Evolutionary conservation across 1,284 basidiomycete species (phyloP).

Genomic region (Boletus holoroseus): DNA sequence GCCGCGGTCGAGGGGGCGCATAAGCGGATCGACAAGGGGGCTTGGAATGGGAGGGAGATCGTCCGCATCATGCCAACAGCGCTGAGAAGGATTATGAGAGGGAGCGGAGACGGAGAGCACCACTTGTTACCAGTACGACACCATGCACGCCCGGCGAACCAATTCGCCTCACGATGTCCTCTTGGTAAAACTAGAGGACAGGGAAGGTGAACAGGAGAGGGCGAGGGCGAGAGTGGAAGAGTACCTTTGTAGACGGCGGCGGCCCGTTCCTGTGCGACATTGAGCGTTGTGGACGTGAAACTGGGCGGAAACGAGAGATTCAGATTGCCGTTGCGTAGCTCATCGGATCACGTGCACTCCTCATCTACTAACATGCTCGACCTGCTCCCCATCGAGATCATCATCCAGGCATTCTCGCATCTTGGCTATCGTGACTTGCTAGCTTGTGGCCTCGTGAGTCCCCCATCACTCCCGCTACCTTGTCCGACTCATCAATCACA

Average conservation of each 20-base stretch:
- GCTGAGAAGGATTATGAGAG: slow-evolving; percentile 37
- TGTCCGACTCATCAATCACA: neutral
- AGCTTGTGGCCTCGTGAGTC: slow-evolving; percentile 33
- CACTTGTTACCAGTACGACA: slow-evolving; percentile 26
- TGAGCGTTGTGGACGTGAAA: slow-evolving; percentile 9
- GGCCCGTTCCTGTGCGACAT: slow-evolving; percentile 22
- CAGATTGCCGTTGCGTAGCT: neutral
- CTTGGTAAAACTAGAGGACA: slow-evolving; percentile 59
- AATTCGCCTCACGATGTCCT: slow-evolving; percentile 62
- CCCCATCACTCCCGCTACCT: neutral
- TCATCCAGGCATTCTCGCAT: slow-evolving; percentile 30
- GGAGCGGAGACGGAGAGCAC: neutral
- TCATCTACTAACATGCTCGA: slow-evolving; percentile 13
- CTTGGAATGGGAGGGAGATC: slow-evolving; percentile 46
- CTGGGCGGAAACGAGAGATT: neutral
- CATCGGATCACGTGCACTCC: slow-evolving; percentile 22
- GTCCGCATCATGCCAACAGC: slow-evolving; percentile 79
- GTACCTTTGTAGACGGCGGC: slow-evolving; percentile 27
- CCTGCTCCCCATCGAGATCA: slow-evolving; percentile 35
- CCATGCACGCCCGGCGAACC: slow-evolving; percentile 36
- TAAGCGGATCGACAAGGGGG: slow-evolving; percentile 58
- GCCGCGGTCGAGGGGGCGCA: slow-evolving; percentile 68
- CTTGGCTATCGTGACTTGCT: slow-evolving; percentile 37
- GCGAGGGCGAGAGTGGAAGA: neutral
- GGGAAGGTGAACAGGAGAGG: neutral